Base-by-base conservation (phyloP, 73 alveolate species). In the Breviolum minutum region DNA sequence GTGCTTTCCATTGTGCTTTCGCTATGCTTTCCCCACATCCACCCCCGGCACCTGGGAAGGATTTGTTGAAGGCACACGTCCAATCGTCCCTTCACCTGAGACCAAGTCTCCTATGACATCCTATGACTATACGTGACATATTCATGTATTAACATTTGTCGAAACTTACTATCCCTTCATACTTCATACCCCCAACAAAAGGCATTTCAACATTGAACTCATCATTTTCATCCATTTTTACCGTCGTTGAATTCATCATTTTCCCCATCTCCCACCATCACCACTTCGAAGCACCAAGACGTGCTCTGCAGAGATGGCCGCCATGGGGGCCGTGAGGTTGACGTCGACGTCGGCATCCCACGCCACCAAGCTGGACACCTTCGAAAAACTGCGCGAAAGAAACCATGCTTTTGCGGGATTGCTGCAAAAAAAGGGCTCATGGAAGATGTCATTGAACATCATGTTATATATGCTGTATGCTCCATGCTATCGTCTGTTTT, bases 331-430 rank as follows among this genome's bases (percentile, higher is more conserved):
- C 20, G 98, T 92, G n/a, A 92, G 71, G 40, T 88, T 89, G 90
- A 92, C 98, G 62, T 92, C 98, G 69, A 92, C 98, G 24, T 92
- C 98, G 11, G 98, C 98, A 76, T 92, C 98, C 98, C 98, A 92
- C 27, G 98, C 98, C 61, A 92, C 98, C 90, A 92, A 54, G 81
- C 90, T 74, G 68, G 98, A 92, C 30, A 92, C 98, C 98, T 90
- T 79, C 27, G 20, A 40, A 40, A 40, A 40, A 40, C 54, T 40
- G 54, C 54, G 54, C 54, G 54, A 40, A 40, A 40, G 54, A 40
- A 40, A 40, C 54, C 54, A 40, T 40, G 54, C 54, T 40, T 40
- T 40, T 40, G 54, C 54, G 54, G 54, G 54, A 40, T 40, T 40
- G 54, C 54, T 40, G 54, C 54, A 40, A 40, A 40, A 40, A 40